Conservation (phyloP, 1,139 yeast genomes). For the Debaryomyces coudertii region DNA sequence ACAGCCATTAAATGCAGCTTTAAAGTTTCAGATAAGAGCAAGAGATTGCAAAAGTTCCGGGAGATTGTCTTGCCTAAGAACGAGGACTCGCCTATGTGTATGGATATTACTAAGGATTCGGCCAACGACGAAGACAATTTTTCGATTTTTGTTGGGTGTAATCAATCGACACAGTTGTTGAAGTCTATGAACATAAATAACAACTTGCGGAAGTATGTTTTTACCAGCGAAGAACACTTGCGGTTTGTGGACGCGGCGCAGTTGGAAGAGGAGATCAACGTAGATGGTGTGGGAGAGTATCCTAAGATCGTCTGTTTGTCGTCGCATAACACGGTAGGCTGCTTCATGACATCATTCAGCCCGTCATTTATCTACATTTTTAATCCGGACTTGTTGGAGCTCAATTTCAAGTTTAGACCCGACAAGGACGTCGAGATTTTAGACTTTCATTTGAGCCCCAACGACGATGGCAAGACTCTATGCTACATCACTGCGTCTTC, state of each 20-base stretch:
- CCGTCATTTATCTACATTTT: conserved; percentile 65
- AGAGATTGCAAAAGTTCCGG: conserved; percentile 60
- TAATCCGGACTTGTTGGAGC: conserved; percentile 56
- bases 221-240: conserved; percentile 60
- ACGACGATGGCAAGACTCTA: conserved; percentile 52
- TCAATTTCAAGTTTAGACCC: conserved; percentile 25
- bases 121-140: conserved; percentile 37
- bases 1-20: conserved; percentile 68
- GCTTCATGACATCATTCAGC: conserved; percentile 60
- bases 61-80: conserved; percentile 63
- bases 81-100: conserved; percentile 77
- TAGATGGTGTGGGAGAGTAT: conserved; percentile 50
- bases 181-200: conserved; percentile 66
- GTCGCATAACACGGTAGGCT: conserved; percentile 57
- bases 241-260: conserved; percentile 63
- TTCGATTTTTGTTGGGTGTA: conserved; percentile 70
- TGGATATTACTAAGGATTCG: conserved; percentile 49
- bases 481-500: conserved; percentile 58
- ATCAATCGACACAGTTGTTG: conserved; percentile 60
- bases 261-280: conserved; percentile 38
- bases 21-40: conserved; percentile 50
- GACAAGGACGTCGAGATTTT: conserved; percentile 26
- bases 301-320: conserved; percentile 61
- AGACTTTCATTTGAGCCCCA: conserved; percentile 36
- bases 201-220: conserved; percentile 69